A percentile compares a stretch with the other conserved stretches of the same genome.
Conservation (phyloP, 2,329 filamentous ascomycete species). For the Colletotrichum paranaense region DNA sequence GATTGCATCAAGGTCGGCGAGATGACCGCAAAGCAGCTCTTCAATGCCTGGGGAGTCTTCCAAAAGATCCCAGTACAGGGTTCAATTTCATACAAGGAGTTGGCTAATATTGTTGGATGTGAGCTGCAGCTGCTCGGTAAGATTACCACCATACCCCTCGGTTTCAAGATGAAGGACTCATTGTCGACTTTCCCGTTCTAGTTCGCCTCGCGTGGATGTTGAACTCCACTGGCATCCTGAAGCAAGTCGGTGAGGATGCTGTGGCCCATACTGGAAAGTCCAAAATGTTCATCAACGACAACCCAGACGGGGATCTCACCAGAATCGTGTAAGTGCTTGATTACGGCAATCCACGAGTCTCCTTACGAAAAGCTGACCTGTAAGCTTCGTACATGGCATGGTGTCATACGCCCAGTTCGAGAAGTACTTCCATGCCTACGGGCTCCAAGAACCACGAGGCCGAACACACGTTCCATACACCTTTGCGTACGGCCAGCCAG, state of each 20-base stretch:
- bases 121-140: constrained; percentile 43
- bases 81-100: constrained; percentile 41
- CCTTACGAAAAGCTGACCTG: neutral
- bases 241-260: constrained; percentile 32
- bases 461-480: constrained; percentile 42
- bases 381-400: neutral
- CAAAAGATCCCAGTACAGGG: constrained; percentile 44
- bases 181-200: constrained; percentile 24
- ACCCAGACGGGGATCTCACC: constrained; percentile 23
- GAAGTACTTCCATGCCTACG: constrained; percentile 45
- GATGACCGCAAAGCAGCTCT: constrained; percentile 38
- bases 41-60: constrained; percentile 47
- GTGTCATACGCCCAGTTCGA: neutral
- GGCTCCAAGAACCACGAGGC: constrained; percentile 43
- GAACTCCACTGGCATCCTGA: constrained; percentile 35
- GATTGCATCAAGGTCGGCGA: neutral
- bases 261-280: constrained; percentile 40
- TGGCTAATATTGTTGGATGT: constrained; percentile 42
- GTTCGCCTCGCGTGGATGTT: constrained; percentile 29
- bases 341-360: neutral
- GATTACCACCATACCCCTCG: neutral
- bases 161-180: neutral
- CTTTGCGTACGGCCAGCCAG: constrained; percentile 43
- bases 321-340: constrained; percentile 19
- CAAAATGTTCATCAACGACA: constrained; percentile 12